These are phyloP conservation scores for Aureobasidium lini DNA, from an alignment of 2,329 filamentous ascomycete species.

Conservation along the genomic window DNA sequence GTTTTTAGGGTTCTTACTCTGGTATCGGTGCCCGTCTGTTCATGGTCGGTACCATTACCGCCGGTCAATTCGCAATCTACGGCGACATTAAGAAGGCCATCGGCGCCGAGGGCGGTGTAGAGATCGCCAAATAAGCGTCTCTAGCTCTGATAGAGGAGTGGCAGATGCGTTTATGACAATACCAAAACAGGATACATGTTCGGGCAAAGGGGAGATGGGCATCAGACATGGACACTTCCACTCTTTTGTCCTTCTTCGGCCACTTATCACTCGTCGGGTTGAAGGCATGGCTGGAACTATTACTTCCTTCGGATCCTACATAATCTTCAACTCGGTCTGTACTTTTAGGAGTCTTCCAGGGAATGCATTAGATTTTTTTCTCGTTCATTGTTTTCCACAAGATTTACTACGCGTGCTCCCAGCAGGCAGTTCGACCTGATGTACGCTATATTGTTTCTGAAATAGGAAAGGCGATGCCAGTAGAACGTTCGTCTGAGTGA, in stretches of 20 bases:
- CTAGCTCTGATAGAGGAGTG: neutral
- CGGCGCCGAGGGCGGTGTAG: slow-evolving; percentile 23
- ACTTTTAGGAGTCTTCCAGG: slow-evolving; percentile 12
- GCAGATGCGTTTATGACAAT: neutral
- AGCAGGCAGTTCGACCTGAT: too few species aligned
- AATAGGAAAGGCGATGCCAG: too few species aligned
- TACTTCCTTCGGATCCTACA: neutral
- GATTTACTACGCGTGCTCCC: too few species aligned
- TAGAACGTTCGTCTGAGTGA: too few species aligned
- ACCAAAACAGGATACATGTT: neutral
- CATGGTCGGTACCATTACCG: slow-evolving; percentile 17
- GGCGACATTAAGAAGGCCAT: too few species aligned
- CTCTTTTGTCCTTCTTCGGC: neutral
- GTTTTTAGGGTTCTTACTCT: slow-evolving; percentile 59
- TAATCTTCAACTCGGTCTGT: slow-evolving; percentile 5
- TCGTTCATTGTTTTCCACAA: too few species aligned
- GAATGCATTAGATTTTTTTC: slow-evolving; percentile 12
- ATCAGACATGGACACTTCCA: neutral
- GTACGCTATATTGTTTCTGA: too few species aligned
- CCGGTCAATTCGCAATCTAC: too few species aligned
- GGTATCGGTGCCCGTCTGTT: slow-evolving; percentile 76
- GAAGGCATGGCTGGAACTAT: neutral
- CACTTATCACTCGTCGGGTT: neutral
- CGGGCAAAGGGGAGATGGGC: neutral
- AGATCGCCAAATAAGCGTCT: slow-evolving; percentile 46